Evolutionary conservation across 495 filamentous ascomycete genomes (phyloP), one percentile per base, ranked within the genome.

Genomic region (Extremus antarcticus): DNA sequence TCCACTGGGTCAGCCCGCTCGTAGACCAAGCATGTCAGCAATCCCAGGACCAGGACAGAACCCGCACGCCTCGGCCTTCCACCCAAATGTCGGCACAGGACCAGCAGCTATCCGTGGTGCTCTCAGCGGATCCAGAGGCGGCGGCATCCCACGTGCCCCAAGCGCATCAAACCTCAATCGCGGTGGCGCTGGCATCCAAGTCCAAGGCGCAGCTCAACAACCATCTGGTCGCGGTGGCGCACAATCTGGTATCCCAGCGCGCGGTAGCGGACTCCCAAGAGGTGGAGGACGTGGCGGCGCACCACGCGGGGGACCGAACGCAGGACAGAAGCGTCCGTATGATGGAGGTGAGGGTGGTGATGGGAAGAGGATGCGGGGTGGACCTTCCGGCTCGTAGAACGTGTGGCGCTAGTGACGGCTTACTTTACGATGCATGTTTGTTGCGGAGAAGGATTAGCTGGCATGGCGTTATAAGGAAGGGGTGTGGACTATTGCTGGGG

Each of bases 51-150:
- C 56, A 8, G 47, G 40, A 15, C 21, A 52, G 19, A 60, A 63
- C 19, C 57, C 57, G 24, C 53, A 57, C 23, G 58, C 58, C 1
- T 21, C 57, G 9, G 24, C 57, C 13, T 53, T 56, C 55, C 47
- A 47, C 22, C 51, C 43, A 2, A 60, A 56, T 56, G 43, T 49
- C 25, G 68, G 68, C 17, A 65, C 67, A 16, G 68, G 63, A 2
- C 63, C 65, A 25, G 63, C 54, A 25, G 67, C 63, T 0, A 57
- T 68, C 1, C 60, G 66, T 16, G 56, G 59, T 46, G 23, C 64
- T 2, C 21, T 60, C 15, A 54, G 53, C 41, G 38, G 29, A 20
- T 21, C 52, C 20, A 7, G 41, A 7, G 41, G 41, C 48, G 47
- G 54, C 16, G 58, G 54, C 20, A 39, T 51, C 40, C 48, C 47